These are phyloP conservation scores for Alopecurus myosuroides DNA, from an alignment of 176 grass and related monocot species.

Conservation along the genomic window DNA sequence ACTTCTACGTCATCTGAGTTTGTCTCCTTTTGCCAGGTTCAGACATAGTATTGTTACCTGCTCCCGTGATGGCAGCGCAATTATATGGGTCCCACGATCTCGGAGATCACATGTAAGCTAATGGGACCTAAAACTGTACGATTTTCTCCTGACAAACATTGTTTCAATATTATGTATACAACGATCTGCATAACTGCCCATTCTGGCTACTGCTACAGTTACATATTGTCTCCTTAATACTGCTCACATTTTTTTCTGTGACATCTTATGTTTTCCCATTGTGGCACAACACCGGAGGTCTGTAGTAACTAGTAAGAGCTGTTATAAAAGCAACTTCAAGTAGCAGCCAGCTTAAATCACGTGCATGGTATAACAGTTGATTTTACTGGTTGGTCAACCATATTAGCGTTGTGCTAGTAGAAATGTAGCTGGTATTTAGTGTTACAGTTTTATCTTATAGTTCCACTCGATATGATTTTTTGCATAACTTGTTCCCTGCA, in stretches of 20 bases:
- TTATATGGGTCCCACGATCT: slow-evolving; percentile 99
- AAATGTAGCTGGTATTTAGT: slow-evolving; percentile 8
- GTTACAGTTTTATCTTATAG: neutral
- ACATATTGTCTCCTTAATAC: neutral
- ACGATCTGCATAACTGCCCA: neutral
- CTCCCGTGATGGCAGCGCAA: slow-evolving; percentile 98
- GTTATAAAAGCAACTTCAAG: slow-evolving; percentile 7
- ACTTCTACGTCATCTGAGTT: slow-evolving; percentile 8
- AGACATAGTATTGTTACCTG: slow-evolving; percentile 99
- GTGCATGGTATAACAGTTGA: neutral
- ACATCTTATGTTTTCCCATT: slow-evolving; percentile 3
- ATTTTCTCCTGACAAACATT: neutral
- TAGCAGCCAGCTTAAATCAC: neutral
- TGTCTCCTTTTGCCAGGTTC: slow-evolving; percentile 61
- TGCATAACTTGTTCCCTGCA: slow-evolving; percentile 15
- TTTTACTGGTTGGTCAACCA: neutral
- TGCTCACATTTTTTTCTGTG: neutral
- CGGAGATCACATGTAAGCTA: slow-evolving; percentile 88
- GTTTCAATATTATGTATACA: slow-evolving; percentile 6
- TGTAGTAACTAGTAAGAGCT: neutral
- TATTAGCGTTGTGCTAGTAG: neutral
- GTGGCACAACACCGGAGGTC: neutral
- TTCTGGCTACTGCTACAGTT: neutral
- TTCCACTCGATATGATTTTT: slow-evolving; percentile 16
- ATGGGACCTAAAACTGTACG: neutral